Base-by-base conservation (phyloP, 192 early-diverging fungal genomes). In the Obelidium mucronatum region DNA sequence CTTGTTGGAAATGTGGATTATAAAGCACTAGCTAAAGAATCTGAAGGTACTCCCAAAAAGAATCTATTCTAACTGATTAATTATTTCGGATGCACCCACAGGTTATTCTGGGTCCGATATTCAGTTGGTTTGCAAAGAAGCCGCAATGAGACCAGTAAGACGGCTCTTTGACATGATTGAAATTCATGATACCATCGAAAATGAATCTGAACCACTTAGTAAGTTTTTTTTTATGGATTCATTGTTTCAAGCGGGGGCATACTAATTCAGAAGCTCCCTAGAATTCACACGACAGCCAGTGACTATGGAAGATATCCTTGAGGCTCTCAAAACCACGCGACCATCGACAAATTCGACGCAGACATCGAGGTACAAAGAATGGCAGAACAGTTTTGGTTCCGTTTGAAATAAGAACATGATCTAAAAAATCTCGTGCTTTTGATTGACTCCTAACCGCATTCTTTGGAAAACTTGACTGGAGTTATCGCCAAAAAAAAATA, bases 61-160 rank as follows among this genome's bases (percentile, higher is more conserved):
- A 19, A 79, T 37, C 30, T 15, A 65, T 17, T 59, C 22, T 11
- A 24, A 71, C 5, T 44, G 67, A 76, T 1, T 55, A 35, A 58
- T 78, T 37, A 26, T 17, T 30, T 78, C 4, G 26, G 8, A 22
- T 51, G n/a, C n/a, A n/a, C n/a, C 8, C 26, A 17, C 39, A 81
- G 86, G 85, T 22, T 89, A 88, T 53, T 85, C 85, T 4, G 86
- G 88, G 0, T 77, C 80, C 1, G 88, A 89, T 61, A 88, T 89
- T 33, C 83, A 87, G 26, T 67, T 88, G 24, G 84, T 89, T 2
- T 85, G 86, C 71, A 82, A 86, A 56, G 88, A 89, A 64, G 82
- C 88, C 0, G 83, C 85, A 1, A 89, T 89, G 88, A 65, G 79
- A 31, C 86, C 88, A 24, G 48, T 89, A 37, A 63, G 88, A 13